These are phyloP conservation scores for Neoboletus subvelutipes DNA, from an alignment of 768 basidiomycete genomes.

Conservation along the genomic window DNA sequence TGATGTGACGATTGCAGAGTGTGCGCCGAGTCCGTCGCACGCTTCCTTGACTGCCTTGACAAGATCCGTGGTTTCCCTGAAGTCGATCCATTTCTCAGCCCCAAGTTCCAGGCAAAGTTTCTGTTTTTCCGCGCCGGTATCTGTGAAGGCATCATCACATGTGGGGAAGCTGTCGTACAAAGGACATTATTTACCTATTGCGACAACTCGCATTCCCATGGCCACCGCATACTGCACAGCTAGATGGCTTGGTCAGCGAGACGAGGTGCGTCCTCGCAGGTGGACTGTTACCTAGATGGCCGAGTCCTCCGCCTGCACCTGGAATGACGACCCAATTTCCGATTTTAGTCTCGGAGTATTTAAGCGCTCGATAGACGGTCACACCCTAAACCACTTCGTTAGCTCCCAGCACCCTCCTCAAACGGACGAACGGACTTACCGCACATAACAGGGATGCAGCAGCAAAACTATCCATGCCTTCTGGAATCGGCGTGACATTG, in stretches of 20 bases:
- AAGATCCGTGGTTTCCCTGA: constrained; percentile 62
- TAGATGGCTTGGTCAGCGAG: constrained; percentile 18
- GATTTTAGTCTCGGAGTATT: constrained; percentile 59
- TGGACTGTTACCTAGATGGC: constrained; percentile 61
- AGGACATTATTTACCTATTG: constrained; percentile 46
- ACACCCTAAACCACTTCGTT: constrained; percentile 49
- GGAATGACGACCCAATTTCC: constrained; percentile 79
- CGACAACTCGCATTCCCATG: constrained; percentile 79
- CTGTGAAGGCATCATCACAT: constrained; percentile 32
- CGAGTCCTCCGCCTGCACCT: constrained; percentile 81
- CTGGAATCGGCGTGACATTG: constrained; percentile 80
- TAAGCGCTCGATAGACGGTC: constrained; percentile 85
- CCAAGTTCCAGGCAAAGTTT: constrained; percentile 60
- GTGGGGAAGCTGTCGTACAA: background rate
- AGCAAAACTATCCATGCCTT: constrained; percentile 57
- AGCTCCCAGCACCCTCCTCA: too few species aligned
- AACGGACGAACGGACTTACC: constrained; percentile 30
- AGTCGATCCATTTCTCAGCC: constrained; percentile 80
- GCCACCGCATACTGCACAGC: constrained; percentile 79
- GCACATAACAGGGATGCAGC: constrained; percentile 81
- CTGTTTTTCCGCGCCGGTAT: constrained; percentile 73
- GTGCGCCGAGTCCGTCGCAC: constrained; percentile 70
- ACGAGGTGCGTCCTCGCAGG: too few species aligned
- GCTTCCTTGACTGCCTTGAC: constrained; percentile 61
- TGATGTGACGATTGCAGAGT: constrained; percentile 63